These are phyloP conservation scores for Leptographium galeiforme DNA, from an alignment of 2,329 filamentous ascomycete species.

Conservation along the genomic window DNA sequence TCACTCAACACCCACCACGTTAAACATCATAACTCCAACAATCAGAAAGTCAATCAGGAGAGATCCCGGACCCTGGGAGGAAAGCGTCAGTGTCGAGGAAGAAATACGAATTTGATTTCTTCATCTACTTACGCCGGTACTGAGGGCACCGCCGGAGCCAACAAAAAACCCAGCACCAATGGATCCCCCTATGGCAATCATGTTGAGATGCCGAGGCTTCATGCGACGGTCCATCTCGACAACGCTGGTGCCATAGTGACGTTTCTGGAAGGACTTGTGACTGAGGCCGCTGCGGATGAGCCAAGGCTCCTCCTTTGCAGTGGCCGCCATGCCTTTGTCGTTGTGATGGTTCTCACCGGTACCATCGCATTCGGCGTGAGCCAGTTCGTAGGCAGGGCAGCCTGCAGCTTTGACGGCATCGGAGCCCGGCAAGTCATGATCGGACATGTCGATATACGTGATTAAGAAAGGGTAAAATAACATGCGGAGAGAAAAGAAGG, in stretches of 20 bases:
- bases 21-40: conserved; percentile 47
- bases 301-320: conserved; percentile 16
- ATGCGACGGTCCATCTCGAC: conserved; percentile 24
- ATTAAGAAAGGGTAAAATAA: not conserved
- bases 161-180: conserved; percentile 36
- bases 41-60: conserved; percentile 37
- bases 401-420: not conserved
- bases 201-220: conserved; percentile 13
- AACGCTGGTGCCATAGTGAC: conserved; percentile 20
- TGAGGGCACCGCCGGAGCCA: not conserved
- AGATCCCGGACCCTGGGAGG: conserved; percentile 25
- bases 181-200: conserved; percentile 26
- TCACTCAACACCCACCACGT: conserved; percentile 27
- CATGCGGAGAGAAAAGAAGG: not conserved
- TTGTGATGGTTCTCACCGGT: not conserved
- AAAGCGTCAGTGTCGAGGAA: not conserved
- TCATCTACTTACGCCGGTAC: conserved; percentile 20
- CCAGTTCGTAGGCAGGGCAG: conserved; percentile 1
- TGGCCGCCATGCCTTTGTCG: conserved; percentile 1
- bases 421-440: conserved; percentile 5
- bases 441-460: conserved; percentile 3
- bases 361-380: not conserved
- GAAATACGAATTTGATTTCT: not conserved
- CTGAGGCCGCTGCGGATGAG: conserved; percentile 27
- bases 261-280: conserved; percentile 27